phyloP scores from a whole-genome alignment of 768 basidiomycete genomes.

The Hydnomerulius pinastri region DNA sequence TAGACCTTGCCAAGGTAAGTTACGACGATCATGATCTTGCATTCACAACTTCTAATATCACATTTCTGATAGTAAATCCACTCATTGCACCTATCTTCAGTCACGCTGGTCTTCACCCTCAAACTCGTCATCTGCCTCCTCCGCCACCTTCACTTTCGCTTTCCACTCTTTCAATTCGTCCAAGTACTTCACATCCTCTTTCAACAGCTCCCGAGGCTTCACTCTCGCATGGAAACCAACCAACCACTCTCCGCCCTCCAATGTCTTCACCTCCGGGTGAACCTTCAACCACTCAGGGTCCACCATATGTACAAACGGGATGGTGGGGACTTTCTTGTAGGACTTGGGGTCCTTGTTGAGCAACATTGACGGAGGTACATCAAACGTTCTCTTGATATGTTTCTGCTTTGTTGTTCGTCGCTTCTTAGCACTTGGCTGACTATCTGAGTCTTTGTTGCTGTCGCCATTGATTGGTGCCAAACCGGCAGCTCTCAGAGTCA shows the following conservation, averaged over 20 bases:
- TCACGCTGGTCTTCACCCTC: no score
- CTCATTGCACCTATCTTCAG: no score
- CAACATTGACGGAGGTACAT: no score
- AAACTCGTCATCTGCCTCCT: no score
- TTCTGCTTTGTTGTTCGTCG: background rate
- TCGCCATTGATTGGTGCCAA: background rate
- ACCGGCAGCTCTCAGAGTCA: background rate
- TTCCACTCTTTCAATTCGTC: background rate
- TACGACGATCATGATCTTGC: no score
- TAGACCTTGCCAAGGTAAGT: conserved; percentile 4
- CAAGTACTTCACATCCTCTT: background rate
- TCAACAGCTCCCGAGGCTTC: background rate
- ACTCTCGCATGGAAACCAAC: background rate
- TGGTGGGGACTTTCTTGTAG: background rate
- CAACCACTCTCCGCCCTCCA: background rate
- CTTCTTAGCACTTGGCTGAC: no score
- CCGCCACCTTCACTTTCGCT: no score
- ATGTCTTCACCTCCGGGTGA: background rate
- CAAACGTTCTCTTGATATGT: no score
- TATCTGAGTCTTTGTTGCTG: no score
- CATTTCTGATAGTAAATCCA: no score
- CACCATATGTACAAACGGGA: background rate
- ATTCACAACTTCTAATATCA: no score
- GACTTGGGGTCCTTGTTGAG: background rate
- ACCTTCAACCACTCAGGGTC: background rate